Conservation (phyloP, 2,329 filamentous ascomycete species). For the Aaosphaeria pasadenensis region DNA sequence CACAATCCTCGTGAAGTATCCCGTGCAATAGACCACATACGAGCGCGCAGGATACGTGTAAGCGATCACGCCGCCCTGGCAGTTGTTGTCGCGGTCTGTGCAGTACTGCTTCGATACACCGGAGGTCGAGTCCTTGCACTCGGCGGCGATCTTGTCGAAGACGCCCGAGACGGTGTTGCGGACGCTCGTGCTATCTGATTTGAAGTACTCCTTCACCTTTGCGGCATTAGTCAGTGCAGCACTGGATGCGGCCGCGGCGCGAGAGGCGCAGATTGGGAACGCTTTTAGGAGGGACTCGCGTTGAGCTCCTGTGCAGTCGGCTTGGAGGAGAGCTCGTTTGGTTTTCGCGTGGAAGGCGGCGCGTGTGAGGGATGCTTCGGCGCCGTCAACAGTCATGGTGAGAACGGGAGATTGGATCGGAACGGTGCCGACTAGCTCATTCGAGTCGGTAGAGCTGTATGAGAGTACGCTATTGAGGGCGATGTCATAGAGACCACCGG, state of each 20-base stretch:
- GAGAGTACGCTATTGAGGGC: slow-evolving; percentile 55
- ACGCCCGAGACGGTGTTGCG: slow-evolving; percentile 50
- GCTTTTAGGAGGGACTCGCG: slow-evolving; percentile 47
- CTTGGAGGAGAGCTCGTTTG: slow-evolving; percentile 52
- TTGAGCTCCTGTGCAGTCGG: slow-evolving; percentile 52
- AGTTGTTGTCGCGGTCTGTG: slow-evolving; percentile 53
- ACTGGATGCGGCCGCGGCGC: slow-evolving; percentile 51
- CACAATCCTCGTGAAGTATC: slow-evolving; percentile 53
- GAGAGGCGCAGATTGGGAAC: slow-evolving; percentile 50
- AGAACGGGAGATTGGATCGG: slow-evolving; percentile 58
- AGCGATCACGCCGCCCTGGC: slow-evolving; percentile 51
- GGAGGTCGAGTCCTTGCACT: slow-evolving; percentile 51
- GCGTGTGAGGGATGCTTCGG: slow-evolving; percentile 48
- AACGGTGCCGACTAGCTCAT: slow-evolving; percentile 52
- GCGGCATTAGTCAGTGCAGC: slow-evolving; percentile 50
- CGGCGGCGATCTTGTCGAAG: slow-evolving; percentile 51
- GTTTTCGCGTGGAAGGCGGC: slow-evolving; percentile 43
- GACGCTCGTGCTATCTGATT: slow-evolving; percentile 46
- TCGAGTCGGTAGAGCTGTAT: slow-evolving; percentile 51
- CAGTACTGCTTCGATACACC: slow-evolving; percentile 57
- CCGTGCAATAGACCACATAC: slow-evolving; percentile 58
- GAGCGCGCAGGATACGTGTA: slow-evolving; percentile 55
- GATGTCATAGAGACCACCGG: slow-evolving; percentile 53
- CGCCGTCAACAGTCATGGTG: slow-evolving; percentile 54
- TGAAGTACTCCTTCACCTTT: slow-evolving; percentile 61